Evolutionary conservation across 129 eudicot species (phyloP).

Genomic region (Escallonia rubra): DNA sequence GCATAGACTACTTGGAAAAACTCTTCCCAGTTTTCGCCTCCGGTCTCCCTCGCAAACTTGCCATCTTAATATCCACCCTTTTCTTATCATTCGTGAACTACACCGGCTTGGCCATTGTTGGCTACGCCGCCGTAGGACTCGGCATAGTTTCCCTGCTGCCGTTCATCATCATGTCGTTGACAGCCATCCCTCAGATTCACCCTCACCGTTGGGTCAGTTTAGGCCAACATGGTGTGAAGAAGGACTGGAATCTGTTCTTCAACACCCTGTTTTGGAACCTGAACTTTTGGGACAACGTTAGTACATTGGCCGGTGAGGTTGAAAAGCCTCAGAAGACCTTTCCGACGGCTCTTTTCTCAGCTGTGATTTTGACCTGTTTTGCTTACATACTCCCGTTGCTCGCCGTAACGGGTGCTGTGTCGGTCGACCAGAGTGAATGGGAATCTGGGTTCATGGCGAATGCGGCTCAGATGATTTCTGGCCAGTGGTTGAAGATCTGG

Average conservation of each 20-base stretch:
- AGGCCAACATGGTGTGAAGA: constrained; percentile 42
- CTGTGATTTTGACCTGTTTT: constrained; percentile 52
- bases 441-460: constrained; percentile 47
- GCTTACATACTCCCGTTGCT: constrained; percentile 46
- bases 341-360: constrained; percentile 27
- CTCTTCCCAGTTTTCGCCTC: too few species aligned
- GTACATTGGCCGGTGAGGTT: constrained; percentile 67
- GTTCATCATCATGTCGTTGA: too few species aligned
- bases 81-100: too few species aligned
- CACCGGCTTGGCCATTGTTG: too few species aligned
- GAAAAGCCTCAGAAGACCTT: constrained; percentile 43
- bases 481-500: constrained; percentile 55
- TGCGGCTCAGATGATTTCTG: constrained; percentile 41
- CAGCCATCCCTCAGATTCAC: too few species aligned
- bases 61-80: too few species aligned
- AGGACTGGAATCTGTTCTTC: constrained; percentile 44
- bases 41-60: too few species aligned
- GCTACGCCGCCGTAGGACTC: too few species aligned
- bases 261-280: constrained; percentile 51
- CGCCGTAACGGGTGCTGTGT: constrained; percentile 48
- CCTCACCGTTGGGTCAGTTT: too few species aligned
- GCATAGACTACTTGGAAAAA: too few species aligned
- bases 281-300: constrained; percentile 56
- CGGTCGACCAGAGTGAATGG: constrained; percentile 39
- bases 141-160: too few species aligned